A percentile compares a stretch with the other conserved stretches of the same genome.
These are phyloP conservation scores for Apiotrichum gracile DNA, from an alignment of 1,284 basidiomycete species.

Conservation along the genomic window DNA sequence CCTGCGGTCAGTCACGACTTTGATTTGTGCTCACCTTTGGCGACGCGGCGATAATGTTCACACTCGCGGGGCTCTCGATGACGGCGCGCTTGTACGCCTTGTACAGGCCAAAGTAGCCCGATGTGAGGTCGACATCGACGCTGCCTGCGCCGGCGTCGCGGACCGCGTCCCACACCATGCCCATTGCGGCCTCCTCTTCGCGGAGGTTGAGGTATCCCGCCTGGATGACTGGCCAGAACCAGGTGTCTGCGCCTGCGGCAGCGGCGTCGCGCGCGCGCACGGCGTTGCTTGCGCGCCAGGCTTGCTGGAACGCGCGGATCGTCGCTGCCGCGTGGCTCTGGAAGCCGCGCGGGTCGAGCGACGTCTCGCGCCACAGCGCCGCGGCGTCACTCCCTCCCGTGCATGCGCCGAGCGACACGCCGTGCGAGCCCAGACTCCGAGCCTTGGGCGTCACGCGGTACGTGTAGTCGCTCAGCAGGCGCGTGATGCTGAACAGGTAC, in stretches of 20 bases:
- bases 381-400: slow-evolving; percentile 9
- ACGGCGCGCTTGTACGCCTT: slow-evolving; percentile 72
- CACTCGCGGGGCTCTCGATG: slow-evolving; percentile 56
- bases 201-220: slow-evolving; percentile 73
- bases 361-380: slow-evolving; percentile 12
- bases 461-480: slow-evolving; percentile 65
- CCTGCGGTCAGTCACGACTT: slow-evolving; percentile 50
- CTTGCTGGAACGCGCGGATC: slow-evolving; percentile 44
- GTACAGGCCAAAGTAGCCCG: slow-evolving; percentile 90
- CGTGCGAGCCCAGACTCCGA: slow-evolving; percentile 6
- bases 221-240: slow-evolving; percentile 75
- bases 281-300: slow-evolving; percentile 39
- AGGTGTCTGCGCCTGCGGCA: slow-evolving; percentile 48
- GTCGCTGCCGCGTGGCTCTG: slow-evolving; percentile 39
- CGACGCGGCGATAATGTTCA: slow-evolving; percentile 74
- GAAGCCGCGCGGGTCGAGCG: slow-evolving; percentile 37
- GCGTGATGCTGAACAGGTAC: slow-evolving; percentile 77
- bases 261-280: slow-evolving; percentile 33
- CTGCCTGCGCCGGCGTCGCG: slow-evolving; percentile 3
- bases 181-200: slow-evolving; percentile 68
- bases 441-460: slow-evolving; percentile 48
- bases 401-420: slow-evolving; percentile 4
- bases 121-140: slow-evolving; percentile 63
- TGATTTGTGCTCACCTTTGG: slow-evolving; percentile 60
- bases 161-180: slow-evolving; percentile 42